Evolutionary conservation across 2,329 filamentous ascomycete genomes (phyloP).

Genomic region (Aschersonia sp.): DNA sequence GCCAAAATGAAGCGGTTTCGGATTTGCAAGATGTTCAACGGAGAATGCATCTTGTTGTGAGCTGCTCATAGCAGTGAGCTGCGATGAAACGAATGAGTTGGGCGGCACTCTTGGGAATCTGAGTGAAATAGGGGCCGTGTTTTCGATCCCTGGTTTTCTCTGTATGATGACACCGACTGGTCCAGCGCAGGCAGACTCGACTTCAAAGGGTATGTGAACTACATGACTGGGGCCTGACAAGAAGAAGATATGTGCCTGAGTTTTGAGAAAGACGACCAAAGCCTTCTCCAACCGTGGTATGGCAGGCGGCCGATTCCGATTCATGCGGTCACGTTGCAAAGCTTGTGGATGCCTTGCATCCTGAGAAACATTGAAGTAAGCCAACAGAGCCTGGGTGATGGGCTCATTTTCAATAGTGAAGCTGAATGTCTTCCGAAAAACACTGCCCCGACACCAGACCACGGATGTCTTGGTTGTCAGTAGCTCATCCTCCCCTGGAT

Average conservation of each 20-base stretch:
- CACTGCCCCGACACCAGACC: slow-evolving; percentile 76
- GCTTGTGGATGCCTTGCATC: slow-evolving; percentile 11
- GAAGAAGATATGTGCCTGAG: slow-evolving; percentile 88
- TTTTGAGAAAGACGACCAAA: slow-evolving; percentile 80
- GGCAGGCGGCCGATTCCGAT: slow-evolving; percentile 4
- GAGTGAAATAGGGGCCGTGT: slow-evolving; percentile 33
- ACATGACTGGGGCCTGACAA: slow-evolving; percentile 78
- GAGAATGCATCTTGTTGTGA: slow-evolving; percentile 39
- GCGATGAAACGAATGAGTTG: slow-evolving; percentile 69
- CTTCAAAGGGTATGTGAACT: slow-evolving; percentile 87
- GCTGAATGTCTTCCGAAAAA: slow-evolving; percentile 74
- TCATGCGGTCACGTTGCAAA: not conserved
- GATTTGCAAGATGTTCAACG: slow-evolving; percentile 39
- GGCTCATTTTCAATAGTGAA: slow-evolving; percentile 79
- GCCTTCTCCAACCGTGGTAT: slow-evolving; percentile 41
- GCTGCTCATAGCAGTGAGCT: slow-evolving; percentile 39
- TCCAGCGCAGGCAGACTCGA: slow-evolving; percentile 73
- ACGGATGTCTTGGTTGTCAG: slow-evolving; percentile 62
- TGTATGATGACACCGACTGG: slow-evolving; percentile 78
- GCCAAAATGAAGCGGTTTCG: slow-evolving; percentile 37
- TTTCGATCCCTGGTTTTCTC: slow-evolving; percentile 49
- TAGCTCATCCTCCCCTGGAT: slow-evolving; percentile 59
- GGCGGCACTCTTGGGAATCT: slow-evolving; percentile 52
- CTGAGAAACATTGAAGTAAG: slow-evolving; percentile 55
- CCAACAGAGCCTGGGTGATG: slow-evolving; percentile 74